phyloP scores from a whole-genome alignment of 148 eudicot genomes.

The Beta vulgaris region DNA sequence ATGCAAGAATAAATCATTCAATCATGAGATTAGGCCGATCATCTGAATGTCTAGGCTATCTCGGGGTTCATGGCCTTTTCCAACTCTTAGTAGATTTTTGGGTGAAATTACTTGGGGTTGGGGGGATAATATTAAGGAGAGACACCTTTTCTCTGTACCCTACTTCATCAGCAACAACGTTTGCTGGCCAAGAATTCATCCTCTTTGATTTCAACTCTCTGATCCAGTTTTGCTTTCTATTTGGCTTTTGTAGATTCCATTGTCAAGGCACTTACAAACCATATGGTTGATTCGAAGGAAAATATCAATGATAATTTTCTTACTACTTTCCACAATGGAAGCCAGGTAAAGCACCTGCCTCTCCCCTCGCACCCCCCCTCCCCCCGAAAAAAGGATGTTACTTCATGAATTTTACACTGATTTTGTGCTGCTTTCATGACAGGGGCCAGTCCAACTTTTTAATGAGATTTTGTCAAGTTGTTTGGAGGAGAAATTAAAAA shows the following conservation, averaged over 20 bases:
- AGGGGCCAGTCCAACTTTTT: conserved; percentile 54
- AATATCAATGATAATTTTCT: conserved; percentile 55
- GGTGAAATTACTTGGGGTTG: background rate
- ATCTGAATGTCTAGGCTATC: no score
- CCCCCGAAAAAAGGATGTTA: background rate
- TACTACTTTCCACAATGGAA: conserved; percentile 45
- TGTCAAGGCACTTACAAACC: conserved; percentile 53
- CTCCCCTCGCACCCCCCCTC: background rate
- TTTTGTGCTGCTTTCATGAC: conserved; percentile 1
- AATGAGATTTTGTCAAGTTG: conserved; percentile 49
- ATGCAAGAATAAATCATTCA: background rate
- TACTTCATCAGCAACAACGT: no score
- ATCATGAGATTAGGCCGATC: background rate
- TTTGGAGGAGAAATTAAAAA: conserved; percentile 49
- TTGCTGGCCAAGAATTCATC: background rate
- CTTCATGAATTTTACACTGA: background rate
- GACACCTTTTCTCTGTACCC: no score
- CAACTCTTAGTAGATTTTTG: background rate
- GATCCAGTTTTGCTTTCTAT: background rate
- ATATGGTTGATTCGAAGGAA: conserved; percentile 75
- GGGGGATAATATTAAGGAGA: no score
- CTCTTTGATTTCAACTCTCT: background rate
- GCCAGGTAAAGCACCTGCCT: conserved; percentile 37
- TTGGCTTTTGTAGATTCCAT: conserved; percentile 47
- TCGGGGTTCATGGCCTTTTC: background rate